Evolutionary conservation across 1,139 yeast genomes (phyloP).

Genomic region (Petasospora fabianii): DNA sequence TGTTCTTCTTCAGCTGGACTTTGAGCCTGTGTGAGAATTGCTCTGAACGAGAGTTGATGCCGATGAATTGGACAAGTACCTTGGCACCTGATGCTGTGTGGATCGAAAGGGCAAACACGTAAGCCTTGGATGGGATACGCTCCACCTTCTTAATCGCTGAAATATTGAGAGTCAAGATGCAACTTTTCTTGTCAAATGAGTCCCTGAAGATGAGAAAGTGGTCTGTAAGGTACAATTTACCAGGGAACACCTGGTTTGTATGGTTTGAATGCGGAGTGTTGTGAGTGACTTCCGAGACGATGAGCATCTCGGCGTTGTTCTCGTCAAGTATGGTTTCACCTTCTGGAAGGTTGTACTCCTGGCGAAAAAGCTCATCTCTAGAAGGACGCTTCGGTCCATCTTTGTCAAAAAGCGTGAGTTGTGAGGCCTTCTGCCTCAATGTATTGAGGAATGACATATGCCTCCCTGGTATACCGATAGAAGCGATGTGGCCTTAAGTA

Average conservation of each 20-base stretch:
- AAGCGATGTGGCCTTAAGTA: no score
- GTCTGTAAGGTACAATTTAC: conserved; percentile 66
- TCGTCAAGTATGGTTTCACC: conserved; percentile 64
- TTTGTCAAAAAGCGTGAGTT: conserved; percentile 36
- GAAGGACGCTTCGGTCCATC: conserved; percentile 35
- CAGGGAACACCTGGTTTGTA: conserved; percentile 40
- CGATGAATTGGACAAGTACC: conserved; percentile 69
- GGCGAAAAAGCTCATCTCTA: conserved; percentile 67
- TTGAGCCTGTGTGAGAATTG: conserved; percentile 70
- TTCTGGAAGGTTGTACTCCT: conserved; percentile 65
- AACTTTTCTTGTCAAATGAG: conserved; percentile 62
- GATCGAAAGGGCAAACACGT: conserved; percentile 75
- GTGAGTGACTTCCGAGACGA: conserved; percentile 40
- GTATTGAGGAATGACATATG: conserved; percentile 23
- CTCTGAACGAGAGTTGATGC: conserved; percentile 76
- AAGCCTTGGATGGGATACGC: conserved; percentile 70
- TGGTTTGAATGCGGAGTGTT: conserved; percentile 27
- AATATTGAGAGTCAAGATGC: conserved; percentile 68
- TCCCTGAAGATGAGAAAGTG: conserved; percentile 75
- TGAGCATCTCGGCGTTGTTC: conserved; percentile 63
- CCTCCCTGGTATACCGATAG: background rate
- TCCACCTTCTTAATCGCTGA: conserved; percentile 84
- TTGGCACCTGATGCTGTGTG: conserved; percentile 65
- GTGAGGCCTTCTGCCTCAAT: conserved; percentile 21
- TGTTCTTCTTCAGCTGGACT: conserved; percentile 57